phyloP scores from a whole-genome alignment of 805 yeast species.

The Hanseniaspora lachancei region DNA sequence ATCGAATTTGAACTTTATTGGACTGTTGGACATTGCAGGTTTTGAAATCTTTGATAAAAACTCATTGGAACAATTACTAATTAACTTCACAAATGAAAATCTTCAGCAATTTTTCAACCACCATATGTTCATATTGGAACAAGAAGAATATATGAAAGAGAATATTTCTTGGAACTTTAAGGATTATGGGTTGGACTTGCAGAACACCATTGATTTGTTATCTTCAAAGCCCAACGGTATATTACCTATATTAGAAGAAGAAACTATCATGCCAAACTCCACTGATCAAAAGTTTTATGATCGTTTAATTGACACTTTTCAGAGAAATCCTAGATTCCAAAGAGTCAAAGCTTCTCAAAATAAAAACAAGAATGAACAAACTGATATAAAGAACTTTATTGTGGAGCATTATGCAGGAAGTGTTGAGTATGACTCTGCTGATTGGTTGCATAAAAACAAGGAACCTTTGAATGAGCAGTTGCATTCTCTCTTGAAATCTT shows the following conservation, averaged over 20 bases:
- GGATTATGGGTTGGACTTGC: slow-evolving; percentile 89
- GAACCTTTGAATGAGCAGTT: slow-evolving; percentile 81
- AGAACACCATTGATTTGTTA: slow-evolving; percentile 84
- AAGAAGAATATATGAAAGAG: slow-evolving; percentile 85
- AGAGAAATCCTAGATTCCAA: slow-evolving; percentile 43
- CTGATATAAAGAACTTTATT: slow-evolving; percentile 38
- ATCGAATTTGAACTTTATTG: slow-evolving; percentile 47
- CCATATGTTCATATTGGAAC: slow-evolving; percentile 93
- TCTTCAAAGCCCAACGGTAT: slow-evolving; percentile 55
- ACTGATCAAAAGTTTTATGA: slow-evolving; percentile 72
- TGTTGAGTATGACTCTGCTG: slow-evolving; percentile 84
- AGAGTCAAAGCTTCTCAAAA: slow-evolving; percentile 26
- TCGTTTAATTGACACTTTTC: slow-evolving; percentile 56
- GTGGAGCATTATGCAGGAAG: slow-evolving; percentile 90
- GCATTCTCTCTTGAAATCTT: slow-evolving; percentile 43
- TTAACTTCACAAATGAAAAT: slow-evolving; percentile 93
- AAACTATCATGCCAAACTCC: slow-evolving; percentile 86
- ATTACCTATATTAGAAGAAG: slow-evolving; percentile 80
- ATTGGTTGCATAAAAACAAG: slow-evolving; percentile 88
- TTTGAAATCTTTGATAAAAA: slow-evolving; percentile 90
- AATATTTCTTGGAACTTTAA: slow-evolving; percentile 93
- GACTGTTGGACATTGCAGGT: slow-evolving; percentile 94
- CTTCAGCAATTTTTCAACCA: slow-evolving; percentile 95
- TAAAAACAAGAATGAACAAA: slow-evolving; percentile 51
- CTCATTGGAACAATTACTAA: slow-evolving; percentile 94